These are phyloP conservation scores for Pseudogymnoascus pannorum DNA, from an alignment of 2,329 filamentous ascomycete species.

Conservation along the genomic window DNA sequence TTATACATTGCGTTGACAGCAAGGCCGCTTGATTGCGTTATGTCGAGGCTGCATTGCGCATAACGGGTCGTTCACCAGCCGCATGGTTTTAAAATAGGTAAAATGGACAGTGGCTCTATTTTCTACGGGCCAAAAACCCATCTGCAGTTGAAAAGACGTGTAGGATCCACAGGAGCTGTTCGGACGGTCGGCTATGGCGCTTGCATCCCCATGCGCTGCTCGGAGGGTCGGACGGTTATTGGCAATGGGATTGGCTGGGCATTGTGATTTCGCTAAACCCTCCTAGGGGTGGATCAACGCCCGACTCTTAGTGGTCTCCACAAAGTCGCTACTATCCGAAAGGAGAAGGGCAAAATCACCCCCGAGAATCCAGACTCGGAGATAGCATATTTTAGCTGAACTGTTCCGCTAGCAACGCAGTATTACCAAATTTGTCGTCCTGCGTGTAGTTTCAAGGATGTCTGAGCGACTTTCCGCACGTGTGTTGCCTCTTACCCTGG, in stretches of 20 bases:
- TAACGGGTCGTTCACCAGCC: not conserved
- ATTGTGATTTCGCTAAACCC: not conserved
- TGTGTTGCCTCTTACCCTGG: not conserved
- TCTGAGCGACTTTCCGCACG: not conserved
- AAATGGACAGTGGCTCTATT: not conserved
- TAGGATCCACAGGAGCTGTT: not conserved
- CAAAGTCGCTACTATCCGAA: not conserved
- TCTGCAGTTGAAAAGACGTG: not conserved
- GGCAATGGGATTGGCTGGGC: not conserved
- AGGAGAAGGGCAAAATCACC: not conserved
- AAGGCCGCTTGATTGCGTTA: not conserved
- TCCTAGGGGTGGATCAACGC: not conserved
- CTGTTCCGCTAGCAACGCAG: not conserved
- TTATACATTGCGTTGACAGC: not conserved
- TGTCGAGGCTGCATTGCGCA: not conserved
- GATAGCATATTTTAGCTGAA: not conserved
- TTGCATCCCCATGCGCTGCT: not conserved
- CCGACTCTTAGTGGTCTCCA: not conserved
- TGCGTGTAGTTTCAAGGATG: not conserved
- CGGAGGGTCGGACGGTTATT: not conserved
- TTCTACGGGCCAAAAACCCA: not conserved
- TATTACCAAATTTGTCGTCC: not conserved
- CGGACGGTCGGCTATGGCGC: not conserved
- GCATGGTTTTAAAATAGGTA: not conserved
- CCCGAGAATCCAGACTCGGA: not conserved